phyloP scores from a whole-genome alignment of 2,329 filamentous ascomycete genomes.

The Botrytis galanthina region DNA sequence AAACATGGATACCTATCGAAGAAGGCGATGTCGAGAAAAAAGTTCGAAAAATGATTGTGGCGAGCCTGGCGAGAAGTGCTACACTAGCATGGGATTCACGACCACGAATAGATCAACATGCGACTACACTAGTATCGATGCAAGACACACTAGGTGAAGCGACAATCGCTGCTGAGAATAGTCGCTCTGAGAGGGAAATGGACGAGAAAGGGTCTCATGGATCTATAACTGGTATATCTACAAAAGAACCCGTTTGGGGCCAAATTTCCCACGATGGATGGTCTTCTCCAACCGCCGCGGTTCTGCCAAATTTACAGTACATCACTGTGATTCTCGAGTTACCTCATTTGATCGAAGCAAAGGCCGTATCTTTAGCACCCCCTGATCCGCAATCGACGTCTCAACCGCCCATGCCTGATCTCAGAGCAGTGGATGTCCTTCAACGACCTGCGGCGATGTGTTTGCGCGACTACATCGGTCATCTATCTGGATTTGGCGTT shows the following conservation, averaged over 20 bases:
- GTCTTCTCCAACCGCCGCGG: constrained; percentile 73
- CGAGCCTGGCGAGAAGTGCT: constrained; percentile 72
- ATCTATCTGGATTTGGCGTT: constrained; percentile 67
- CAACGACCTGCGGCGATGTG: constrained; percentile 69
- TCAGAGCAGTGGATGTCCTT: constrained; percentile 67
- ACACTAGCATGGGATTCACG: constrained; percentile 75
- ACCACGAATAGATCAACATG: constrained; percentile 55
- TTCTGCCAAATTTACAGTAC: constrained; percentile 81
- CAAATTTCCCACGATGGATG: constrained; percentile 84
- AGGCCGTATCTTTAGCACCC: constrained; percentile 81
- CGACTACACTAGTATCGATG: constrained; percentile 34
- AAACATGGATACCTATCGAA: constrained; percentile 80
- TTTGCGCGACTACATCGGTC: constrained; percentile 73
- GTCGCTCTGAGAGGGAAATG: constrained; percentile 17
- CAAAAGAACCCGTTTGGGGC: constrained; percentile 61
- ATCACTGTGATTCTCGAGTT: constrained; percentile 77
- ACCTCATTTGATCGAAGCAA: constrained; percentile 86
- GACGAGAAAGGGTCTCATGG: constrained; percentile 24
- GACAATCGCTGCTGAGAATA: constrained; percentile 22
- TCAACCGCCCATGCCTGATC: constrained; percentile 54
- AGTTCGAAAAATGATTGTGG: constrained; percentile 73
- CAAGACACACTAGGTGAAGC: constrained; percentile 35
- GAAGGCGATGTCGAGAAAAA: constrained; percentile 75
- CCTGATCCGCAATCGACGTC: constrained; percentile 45
- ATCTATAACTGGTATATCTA: constrained; percentile 28